Evolutionary conservation across 1,284 basidiomycete species (phyloP).

Genomic region (Leccinum griseonigrum): DNA sequence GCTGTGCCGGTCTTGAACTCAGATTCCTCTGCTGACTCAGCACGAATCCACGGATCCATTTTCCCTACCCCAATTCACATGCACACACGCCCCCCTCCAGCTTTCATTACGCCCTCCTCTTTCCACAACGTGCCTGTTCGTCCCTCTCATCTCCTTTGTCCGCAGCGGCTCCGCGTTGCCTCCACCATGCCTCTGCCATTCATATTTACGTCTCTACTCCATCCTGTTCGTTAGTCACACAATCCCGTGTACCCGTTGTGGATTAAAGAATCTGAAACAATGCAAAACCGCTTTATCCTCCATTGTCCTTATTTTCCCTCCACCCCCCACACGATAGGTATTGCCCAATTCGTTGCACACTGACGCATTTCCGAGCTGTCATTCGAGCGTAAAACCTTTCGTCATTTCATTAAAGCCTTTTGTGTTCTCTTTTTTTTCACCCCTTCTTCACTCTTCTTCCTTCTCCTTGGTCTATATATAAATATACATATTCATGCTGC

Average conservation of each 20-base stretch:
- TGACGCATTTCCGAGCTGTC: not conserved
- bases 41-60: constrained; percentile 16
- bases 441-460: not conserved
- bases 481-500: not conserved
- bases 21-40: constrained; percentile 29
- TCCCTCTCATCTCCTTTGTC: constrained; percentile 12
- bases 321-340: not conserved
- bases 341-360: not conserved
- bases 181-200: constrained; percentile 12
- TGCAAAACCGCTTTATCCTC: not conserved
- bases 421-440: not conserved
- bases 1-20: constrained; percentile 25
- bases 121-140: constrained; percentile 20
- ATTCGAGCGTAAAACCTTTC: constrained; percentile 4
- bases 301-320: constrained; percentile 1
- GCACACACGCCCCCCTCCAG: constrained; percentile 1
- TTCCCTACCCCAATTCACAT: not conserved
- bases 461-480: not conserved
- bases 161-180: constrained; percentile 30
- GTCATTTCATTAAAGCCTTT: constrained; percentile 10
- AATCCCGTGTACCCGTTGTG: not conserved
- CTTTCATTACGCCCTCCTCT: constrained; percentile 3
- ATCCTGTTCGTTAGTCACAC: constrained; percentile 18
- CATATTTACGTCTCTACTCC: constrained; percentile 20
- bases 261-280: constrained; percentile 6